Evolutionary conservation across 768 basidiomycete species (phyloP), one percentile per base, ranked within the genome.

Genomic region (Megacollybia marginata): DNA sequence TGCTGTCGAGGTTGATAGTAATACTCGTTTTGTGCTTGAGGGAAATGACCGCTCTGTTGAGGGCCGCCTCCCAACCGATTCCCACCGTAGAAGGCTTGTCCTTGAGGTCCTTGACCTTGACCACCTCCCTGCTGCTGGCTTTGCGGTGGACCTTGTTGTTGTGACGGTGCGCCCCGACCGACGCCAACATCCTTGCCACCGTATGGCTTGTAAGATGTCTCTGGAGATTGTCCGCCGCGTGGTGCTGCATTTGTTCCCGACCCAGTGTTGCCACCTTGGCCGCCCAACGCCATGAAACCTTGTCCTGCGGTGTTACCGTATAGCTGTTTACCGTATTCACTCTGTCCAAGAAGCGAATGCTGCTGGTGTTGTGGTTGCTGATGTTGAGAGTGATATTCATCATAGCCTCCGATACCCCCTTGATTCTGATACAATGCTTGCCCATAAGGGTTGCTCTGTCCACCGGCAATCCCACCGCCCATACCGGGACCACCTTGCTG

Each of bases 191-290:
- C 87, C 69, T 87, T 86, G 10, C 74, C 69, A 4, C 75, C 78
- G 59, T 88, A 89, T 10, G 85, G 82, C 60, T 90, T 89, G 67
- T 87, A 89, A 13, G 83, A 68, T 8, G 79, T 68, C 64, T 89
- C 88, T 1, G 87, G 86, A 6, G 85, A 87, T 12, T 72, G 70
- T 33, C 74, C 78, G 16, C 72, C 70, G 12, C 75, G 67, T 34
- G 73, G 69, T 18, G 73, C 62, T 52, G 64, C 68, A 16, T 69
- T 61, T 0, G 73, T 57, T 6, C 64, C 54, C 5, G 62, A 63
- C 18, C 65, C 60, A 23, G 44, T 31, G 18, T 13, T 40, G 51
- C 46, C 51, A 54, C 55, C 49, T 34, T 9, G 69, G 62, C 43
- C 70, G 66, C 1, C 66, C 63, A 0, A 63, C 65, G 82, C 80